These are phyloP conservation scores for Rubroboletus pulcherrimus DNA, from an alignment of 768 basidiomycete species.

Conservation along the genomic window DNA sequence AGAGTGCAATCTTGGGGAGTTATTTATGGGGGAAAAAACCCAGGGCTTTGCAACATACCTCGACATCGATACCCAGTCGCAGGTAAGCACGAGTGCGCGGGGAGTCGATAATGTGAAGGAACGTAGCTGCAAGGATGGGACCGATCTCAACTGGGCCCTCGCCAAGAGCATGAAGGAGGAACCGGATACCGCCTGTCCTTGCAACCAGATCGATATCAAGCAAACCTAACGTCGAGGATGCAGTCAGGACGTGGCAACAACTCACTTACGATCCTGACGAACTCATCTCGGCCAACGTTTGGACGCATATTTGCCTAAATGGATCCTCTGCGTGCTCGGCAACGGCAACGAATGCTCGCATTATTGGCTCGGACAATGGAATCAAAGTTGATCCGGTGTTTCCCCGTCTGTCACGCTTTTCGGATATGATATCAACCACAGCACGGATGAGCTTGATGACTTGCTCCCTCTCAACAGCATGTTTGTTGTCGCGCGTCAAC, in stretches of 20 bases:
- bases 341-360: conserved; percentile 88
- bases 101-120: conserved; percentile 80
- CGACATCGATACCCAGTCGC: conserved; percentile 80
- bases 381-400: conserved; percentile 42
- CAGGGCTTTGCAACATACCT: conserved; percentile 48
- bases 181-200: conserved; percentile 78
- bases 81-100: conserved; percentile 79
- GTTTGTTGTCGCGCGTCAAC: conserved; percentile 79
- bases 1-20: conserved; percentile 65
- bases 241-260: conserved; percentile 8
- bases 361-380: conserved; percentile 68
- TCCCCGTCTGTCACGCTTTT: conserved; percentile 42
- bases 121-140: conserved; percentile 71
- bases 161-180: conserved; percentile 81
- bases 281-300: conserved; percentile 91
- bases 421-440: conserved; percentile 73
- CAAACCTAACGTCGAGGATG: conserved; percentile 52
- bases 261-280: conserved; percentile 27
- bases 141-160: conserved; percentile 85
- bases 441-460: conserved; percentile 84
- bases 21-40: not conserved
- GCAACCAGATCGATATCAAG: conserved; percentile 83
- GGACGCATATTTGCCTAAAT: conserved; percentile 74
- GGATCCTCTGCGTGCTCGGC: conserved; percentile 93
- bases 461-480: conserved; percentile 86